Evolutionary conservation across 495 filamentous ascomycete species (phyloP), one percentile per base, ranked within the genome.

Genomic region (Aspergillus bridgeri): DNA sequence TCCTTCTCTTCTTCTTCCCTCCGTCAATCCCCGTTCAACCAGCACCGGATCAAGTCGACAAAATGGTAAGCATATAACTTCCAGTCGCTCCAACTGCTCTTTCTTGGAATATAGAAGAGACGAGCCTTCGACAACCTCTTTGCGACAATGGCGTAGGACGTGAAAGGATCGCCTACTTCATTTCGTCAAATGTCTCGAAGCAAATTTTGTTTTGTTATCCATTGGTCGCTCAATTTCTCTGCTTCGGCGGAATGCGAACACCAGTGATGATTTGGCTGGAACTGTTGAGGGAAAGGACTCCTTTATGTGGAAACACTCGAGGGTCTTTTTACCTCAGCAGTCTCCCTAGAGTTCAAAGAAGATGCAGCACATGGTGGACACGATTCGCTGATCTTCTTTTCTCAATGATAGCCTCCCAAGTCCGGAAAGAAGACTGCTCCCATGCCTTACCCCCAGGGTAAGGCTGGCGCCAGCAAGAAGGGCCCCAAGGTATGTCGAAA

Each of bases 391-490:
- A 96, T 91, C 85, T 93, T 92, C 87, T 92, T 87, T 92, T 88
- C 95, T 98, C 94, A 92, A 98, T 98, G 95, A 96, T 82, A 98
- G 95, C 92, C 95, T 53, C 89, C 89, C 66, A 97, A 93, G 83
- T 77, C 87, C 79, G 90, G 90, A 82, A 96, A 94, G 88, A 96
- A 93, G 81, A 83, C 88, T 80, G 92, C 95, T 61, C 83, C 94
- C 70, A 90, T 94, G 79, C 95, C 95, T 67, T 97, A 96, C 87
- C 91, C 93, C 64, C 89, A 92, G 79, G 83, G 83, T 57, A 95
- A 90, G 86, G 91, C 94, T 80, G 90, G 90, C 70, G 70, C 76
- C 60, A 81, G 83, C 66, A 98, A 98, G 90, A 98, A 98, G 88
- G 79, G 83, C 60, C 83, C 89, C 66, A 97, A 98, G 93, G 94